Percentiles rank a stretch among this genome's conserved stretches.
Conservation (phyloP, 331 rosid species). For the Cydonia oblonga region DNA sequence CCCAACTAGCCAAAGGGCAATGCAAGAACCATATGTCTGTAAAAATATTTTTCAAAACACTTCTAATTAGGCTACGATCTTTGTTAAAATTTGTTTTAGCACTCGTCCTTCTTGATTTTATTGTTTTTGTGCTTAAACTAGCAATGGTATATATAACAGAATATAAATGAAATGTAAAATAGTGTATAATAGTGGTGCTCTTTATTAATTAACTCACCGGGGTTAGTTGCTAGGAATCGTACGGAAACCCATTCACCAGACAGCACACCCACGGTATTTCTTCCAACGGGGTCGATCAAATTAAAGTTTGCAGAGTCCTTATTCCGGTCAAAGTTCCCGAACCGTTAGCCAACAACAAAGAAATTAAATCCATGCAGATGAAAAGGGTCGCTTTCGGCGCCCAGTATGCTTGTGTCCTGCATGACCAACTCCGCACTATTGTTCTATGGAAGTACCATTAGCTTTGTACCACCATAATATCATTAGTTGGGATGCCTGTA, state of each 20-base stretch:
- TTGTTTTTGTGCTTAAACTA: too few species aligned
- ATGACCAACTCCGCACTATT: conserved; percentile 29
- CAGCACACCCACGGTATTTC: conserved; percentile 34
- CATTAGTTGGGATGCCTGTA: conserved; percentile 27
- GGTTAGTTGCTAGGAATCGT: conserved; percentile 36
- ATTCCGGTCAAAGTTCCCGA: conserved; percentile 31
- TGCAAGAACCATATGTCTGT: conserved; percentile 36
- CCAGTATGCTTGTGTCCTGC: conserved; percentile 40
- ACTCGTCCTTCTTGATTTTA: too few species aligned
- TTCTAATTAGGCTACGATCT: not conserved
- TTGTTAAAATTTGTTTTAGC: too few species aligned
- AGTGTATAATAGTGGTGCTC: too few species aligned
- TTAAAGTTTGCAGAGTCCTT: conserved; percentile 31
- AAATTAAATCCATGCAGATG: conserved; percentile 39
- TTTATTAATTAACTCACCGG: conserved; percentile 13
- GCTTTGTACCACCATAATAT: conserved; percentile 38
- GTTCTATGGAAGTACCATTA: conserved; percentile 27
- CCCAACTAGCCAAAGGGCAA: conserved; percentile 31
- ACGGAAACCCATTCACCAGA: conserved; percentile 47
- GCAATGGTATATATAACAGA: too few species aligned
- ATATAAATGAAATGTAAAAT: too few species aligned
- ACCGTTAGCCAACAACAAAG: conserved; percentile 39
- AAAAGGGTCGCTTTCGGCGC: conserved; percentile 29
- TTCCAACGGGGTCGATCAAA: conserved; percentile 29
- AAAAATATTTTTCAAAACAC: not conserved